Base-by-base conservation (phyloP, 179 eudicot species). In the Vitellaria paradoxa region DNA sequence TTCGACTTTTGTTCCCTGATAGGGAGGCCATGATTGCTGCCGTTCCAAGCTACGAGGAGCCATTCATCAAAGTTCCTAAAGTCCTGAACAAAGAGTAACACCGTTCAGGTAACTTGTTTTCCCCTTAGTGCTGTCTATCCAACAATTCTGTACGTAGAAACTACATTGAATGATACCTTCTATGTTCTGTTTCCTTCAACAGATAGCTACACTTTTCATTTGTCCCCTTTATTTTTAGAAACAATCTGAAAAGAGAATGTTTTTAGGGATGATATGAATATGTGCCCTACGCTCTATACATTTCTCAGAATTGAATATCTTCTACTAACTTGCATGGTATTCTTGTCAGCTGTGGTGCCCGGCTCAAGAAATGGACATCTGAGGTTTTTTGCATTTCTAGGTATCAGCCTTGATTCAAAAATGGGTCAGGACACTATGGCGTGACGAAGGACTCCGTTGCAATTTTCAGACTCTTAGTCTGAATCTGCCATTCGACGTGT, bases 21-120 rank as follows among this genome's bases (percentile, higher is more conserved):
- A 93, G 97, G 87, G 95, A 95, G 72, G 93, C 89, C 71, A 91
- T 95, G 70, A 82, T 91, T 67, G 86, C 88, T 30, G 88, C 89
- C 40, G 82, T 95, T 23, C 99, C 97, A 61, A 86, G 85, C 79
- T 95, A 85, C 40, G 92, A 93, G 74, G 97, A 90, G 72, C 88
- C 97, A 40, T 95, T 88, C 76, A 89, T 95, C 79, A 91, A 91
- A 86, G 97, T 95, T 80, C 99, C 97, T n/a, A 90, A 91, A 82
- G 91, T 93, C 74, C 74, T 95, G 83, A 91, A 89, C 88, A 92
- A 90, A 83, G 94, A 92, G 80, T 93, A 76, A 82, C 76, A 20
- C 59, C 26, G 45, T 55, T 80, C 61, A 71, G 82, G 84, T 76
- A 77, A 72, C 65, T 82, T 7, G 53, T 18, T 71, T 53, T 24